Conservation (phyloP, 208 protist genomes). For the Acanthamoeba polyphaga region DNA sequence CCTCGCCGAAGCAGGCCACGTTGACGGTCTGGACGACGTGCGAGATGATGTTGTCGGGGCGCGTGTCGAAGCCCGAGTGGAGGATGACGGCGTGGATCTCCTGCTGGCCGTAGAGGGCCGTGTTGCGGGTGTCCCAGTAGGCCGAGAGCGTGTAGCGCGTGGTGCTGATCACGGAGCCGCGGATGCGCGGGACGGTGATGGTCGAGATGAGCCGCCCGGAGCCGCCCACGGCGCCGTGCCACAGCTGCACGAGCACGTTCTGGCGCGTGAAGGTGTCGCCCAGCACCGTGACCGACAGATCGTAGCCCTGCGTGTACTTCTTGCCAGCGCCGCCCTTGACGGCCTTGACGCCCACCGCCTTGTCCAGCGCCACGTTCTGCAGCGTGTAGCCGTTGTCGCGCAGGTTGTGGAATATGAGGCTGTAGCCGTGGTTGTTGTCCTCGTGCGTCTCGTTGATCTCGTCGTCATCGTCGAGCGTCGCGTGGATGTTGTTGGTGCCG, state of each 20-base stretch:
- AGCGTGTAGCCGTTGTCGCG: not conserved
- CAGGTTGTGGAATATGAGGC: not conserved
- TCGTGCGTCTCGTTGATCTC: not conserved
- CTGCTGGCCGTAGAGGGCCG: not conserved
- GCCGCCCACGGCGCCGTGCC: not conserved
- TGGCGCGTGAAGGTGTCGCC: conserved; percentile 41
- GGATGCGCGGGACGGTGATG: not conserved
- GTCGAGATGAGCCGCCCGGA: conserved; percentile 41
- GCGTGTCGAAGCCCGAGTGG: conserved; percentile 49
- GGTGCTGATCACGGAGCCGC: conserved; percentile 11
- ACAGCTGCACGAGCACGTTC: conserved; percentile 39
- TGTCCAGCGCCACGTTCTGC: not conserved
- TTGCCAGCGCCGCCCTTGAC: not conserved
- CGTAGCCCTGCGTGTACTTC: conserved; percentile 1
- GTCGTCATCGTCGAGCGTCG: not conserved
- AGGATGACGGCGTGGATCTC: conserved; percentile 54
- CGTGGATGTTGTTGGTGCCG: not conserved
- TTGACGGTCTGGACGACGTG: not conserved
- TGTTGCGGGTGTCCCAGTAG: conserved; percentile 57
- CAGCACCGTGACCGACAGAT: not conserved
- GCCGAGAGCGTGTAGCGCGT: conserved; percentile 35
- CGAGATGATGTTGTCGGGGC: conserved; percentile 38
- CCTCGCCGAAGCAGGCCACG: not conserved
- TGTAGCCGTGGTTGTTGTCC: not conserved
- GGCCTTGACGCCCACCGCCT: too few species aligned